Evolutionary conservation across 805 yeast species (phyloP).

Genomic region (Kodamaea fukazawae): DNA sequence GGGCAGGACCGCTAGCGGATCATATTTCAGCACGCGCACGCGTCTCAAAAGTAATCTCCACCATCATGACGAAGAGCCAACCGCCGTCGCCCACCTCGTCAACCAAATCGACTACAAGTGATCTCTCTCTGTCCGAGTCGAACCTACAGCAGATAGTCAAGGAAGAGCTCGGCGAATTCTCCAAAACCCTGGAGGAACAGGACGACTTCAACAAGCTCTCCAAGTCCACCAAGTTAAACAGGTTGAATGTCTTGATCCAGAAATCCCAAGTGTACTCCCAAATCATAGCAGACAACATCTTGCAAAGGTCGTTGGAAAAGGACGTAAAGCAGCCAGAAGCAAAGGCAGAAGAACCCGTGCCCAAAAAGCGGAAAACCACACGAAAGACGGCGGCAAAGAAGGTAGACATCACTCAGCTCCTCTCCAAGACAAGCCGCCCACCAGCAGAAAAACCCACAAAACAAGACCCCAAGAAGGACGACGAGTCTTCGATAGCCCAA

Average conservation of each 20-base stretch:
- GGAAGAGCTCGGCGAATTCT: constrained; percentile 7
- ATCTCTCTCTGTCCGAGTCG: background rate
- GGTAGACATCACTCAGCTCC: constrained; percentile 13
- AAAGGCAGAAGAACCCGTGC: constrained; percentile 15
- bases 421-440: constrained; percentile 16
- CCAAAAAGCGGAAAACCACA: constrained; percentile 12
- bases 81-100: background rate
- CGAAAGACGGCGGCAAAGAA: constrained; percentile 28
- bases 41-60: constrained; percentile 3
- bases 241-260: constrained; percentile 73
- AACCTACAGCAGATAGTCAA: constrained; percentile 4
- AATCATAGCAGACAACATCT: constrained; percentile 77
- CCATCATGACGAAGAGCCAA: constrained; percentile 4
- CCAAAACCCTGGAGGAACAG: constrained; percentile 26
- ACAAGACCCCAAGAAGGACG: too few species aligned
- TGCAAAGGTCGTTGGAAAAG: constrained; percentile 32
- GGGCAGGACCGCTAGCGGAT: too few species aligned
- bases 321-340: constrained; percentile 16
- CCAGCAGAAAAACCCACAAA: constrained; percentile 16
- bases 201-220: constrained; percentile 44
- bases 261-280: constrained; percentile 85
- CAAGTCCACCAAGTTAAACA: constrained; percentile 56
- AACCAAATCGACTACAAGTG: background rate
- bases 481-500: constrained; percentile 17
- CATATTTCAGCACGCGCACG: constrained; percentile 7